Evolutionary conservation across 2,329 filamentous ascomycete genomes (phyloP), one percentile per base, ranked within the genome.

Genomic region (Fusarium tanahbumbuense): DNA sequence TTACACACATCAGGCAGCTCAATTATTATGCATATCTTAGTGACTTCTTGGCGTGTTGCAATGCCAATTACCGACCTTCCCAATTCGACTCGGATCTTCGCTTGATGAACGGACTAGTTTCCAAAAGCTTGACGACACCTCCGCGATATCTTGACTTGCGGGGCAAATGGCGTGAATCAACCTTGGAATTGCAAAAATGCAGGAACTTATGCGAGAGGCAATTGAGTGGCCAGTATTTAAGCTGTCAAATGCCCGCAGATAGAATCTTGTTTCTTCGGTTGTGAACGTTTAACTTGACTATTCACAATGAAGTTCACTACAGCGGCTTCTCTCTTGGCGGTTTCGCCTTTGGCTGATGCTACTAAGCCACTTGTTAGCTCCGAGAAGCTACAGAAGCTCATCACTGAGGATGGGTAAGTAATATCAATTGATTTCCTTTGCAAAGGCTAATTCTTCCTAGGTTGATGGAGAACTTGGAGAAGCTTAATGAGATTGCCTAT

Each of bases 401-500:
- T 74, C 20, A 74, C 72, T 1, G 66, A 75, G 49, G 73, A 75
- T 27, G 70, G 63, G 72, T 75, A 62, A 15, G 49, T 6, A 2
- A 12, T 32, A 0, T 2, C 10, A 12, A n/a, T n/a, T 37, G 10
- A 1, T 7, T 37, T 37, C 6, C 3, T 7, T 7, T n/a, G 1
- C 8, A 6, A 7, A 3, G 6, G 0, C 1, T 74, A 18, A 73
- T 18, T 8, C 6, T 8, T 8, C 0, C 0, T 6, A 76, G 74
- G 5, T 52, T 76, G 52, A 73, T 76, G 60, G 61, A 47, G 20
- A 78, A 78, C 46, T 56, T 78, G 46, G 62, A 75, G 13, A 67
- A 67, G 3, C 75, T 78, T 22, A 76, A 73, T 23, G 75, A 75
- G 16, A 78, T 78, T n/a, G 76, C 76, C 8, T 75, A 74, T 23